phyloP scores from a whole-genome alignment of 345 rosid species.

The Syzygium jambos region DNA sequence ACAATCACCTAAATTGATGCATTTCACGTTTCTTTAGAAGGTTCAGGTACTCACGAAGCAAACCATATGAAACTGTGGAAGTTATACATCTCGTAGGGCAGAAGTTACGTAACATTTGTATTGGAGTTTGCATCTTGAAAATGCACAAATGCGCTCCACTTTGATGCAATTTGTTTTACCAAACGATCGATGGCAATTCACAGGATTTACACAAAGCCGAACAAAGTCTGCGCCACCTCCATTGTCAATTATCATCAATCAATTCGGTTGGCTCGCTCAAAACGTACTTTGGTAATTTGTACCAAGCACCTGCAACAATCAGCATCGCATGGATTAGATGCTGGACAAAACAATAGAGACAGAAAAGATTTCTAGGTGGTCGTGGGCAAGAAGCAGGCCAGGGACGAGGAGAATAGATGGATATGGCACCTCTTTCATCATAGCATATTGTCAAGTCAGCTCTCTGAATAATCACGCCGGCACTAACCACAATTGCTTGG shows the following conservation, averaged over 20 bases:
- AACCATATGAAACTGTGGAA: not conserved
- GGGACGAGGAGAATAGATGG: not conserved
- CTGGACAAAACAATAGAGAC: not conserved
- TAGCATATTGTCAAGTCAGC: constrained; percentile 70
- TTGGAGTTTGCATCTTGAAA: not conserved
- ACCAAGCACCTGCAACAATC: constrained; percentile 51
- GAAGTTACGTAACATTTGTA: not conserved
- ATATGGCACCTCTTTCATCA: constrained; percentile 60
- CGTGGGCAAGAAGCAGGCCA: not conserved
- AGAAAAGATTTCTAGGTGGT: not conserved
- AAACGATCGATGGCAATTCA: not conserved
- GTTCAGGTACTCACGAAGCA: not conserved
- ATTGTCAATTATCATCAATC: constrained; percentile 27
- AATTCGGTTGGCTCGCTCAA: constrained; percentile 72
- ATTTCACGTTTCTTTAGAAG: not conserved
- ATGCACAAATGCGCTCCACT: not conserved
- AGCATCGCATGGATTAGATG: not conserved
- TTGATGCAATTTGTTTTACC: not conserved
- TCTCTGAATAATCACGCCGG: constrained; percentile 60
- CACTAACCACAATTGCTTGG: constrained; percentile 64
- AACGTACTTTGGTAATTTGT: constrained; percentile 76
- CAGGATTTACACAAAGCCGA: constrained; percentile 18
- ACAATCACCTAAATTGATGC: not conserved
- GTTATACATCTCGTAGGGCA: not conserved
- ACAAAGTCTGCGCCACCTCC: not conserved